Evolutionary conservation across 768 basidiomycete species (phyloP), one percentile per base, ranked within the genome.

Genomic region (Mycena latifolia): DNA sequence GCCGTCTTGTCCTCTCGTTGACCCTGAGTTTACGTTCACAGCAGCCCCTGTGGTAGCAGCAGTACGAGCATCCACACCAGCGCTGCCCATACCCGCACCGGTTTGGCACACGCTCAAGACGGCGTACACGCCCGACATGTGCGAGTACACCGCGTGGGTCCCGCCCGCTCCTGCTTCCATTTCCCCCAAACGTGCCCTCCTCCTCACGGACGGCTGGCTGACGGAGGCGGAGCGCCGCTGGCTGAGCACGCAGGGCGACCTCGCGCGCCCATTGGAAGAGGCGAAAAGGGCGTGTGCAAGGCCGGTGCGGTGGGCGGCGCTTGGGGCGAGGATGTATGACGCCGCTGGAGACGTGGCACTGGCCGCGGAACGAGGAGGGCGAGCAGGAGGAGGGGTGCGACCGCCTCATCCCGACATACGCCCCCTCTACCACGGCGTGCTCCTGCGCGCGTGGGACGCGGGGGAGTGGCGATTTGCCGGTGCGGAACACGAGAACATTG

Each of bases 381-480:
- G 33, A 35, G 33, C 33, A n/a, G n/a, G n/a, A n/a, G n/a, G n/a
- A n/a, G 20, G 18, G 46, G 14, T 66, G 5, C 33, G 33, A 14
- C 33, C 33, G 33, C n/a, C n/a, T n/a, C n/a, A n/a, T n/a, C n/a
- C n/a, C n/a, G n/a, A n/a, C n/a, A n/a, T n/a, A n/a, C 45, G 65
- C 10, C 65, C 59, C 46, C 33, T 66, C 47, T 33, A 66, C 48
- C 65, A 66, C 18, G 55, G 59, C 0, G 48, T 56, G 29, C 55
- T 61, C 29, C 48, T 53, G 10, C 27, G 10, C 1, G 60, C 65
- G n/a, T 66, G 60, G 65, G 65, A 66, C 27, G 22, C 17, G 9
- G 65, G 65, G 39, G 65, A 66, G 59, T 66, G 60, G 65, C 59
- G 65, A 0, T 66, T 66, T 15, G 1, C 20, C 3, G 62, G 53